These are phyloP conservation scores for Petunia secreta DNA, from an alignment of 257 asterid species.

Conservation along the genomic window DNA sequence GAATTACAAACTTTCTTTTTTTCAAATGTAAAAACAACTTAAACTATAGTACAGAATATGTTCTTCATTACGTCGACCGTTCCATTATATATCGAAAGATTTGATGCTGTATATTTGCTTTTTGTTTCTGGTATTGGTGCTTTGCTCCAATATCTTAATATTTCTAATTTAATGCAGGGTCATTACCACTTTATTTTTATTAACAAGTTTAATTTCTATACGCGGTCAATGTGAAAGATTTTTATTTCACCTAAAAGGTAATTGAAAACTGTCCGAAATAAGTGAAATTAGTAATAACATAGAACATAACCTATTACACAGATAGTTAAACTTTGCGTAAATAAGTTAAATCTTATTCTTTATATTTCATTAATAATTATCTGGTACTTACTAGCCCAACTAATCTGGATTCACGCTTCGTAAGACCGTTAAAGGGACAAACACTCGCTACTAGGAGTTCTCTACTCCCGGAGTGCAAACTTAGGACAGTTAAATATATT, in stretches of 20 bases:
- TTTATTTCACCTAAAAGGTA: neutral
- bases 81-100: neutral
- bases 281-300: neutral
- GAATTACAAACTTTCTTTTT: neutral
- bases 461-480: too few species aligned
- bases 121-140: neutral
- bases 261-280: neutral
- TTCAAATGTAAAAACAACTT: neutral
- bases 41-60: conserved; percentile 41
- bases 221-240: neutral
- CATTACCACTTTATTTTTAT: neutral
- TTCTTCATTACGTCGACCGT: conserved; percentile 30
- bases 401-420: too few species aligned
- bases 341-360: too few species aligned
- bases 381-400: too few species aligned
- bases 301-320: neutral
- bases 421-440: too few species aligned
- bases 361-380: too few species aligned
- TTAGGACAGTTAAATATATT: too few species aligned
- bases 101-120: neutral
- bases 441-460: too few species aligned
- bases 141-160: neutral
- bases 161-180: neutral
- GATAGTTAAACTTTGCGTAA: too few species aligned
- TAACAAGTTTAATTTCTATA: neutral